A percentile compares a stretch with the other conserved stretches of the same genome.
phyloP scores from a whole-genome alignment of 2,329 filamentous ascomycete genomes.

The Chaetothyriales sp. region DNA sequence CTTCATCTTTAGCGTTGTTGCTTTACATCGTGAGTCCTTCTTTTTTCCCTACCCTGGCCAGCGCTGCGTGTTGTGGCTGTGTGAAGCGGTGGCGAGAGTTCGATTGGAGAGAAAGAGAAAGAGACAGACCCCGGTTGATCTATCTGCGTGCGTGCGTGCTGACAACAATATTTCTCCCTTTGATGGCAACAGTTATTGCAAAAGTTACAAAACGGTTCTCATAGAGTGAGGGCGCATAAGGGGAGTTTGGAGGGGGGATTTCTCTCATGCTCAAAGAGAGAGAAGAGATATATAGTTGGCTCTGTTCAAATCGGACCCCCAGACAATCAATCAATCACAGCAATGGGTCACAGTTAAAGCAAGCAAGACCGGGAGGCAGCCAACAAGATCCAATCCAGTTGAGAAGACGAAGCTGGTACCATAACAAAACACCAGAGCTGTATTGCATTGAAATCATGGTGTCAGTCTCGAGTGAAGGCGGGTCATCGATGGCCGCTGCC shows the following conservation, averaged over 20 bases:
- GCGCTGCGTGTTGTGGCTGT: background rate
- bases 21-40: slow-evolving; percentile 71
- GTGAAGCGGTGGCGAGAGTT: too few species aligned
- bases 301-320: too few species aligned
- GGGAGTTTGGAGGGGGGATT: background rate
- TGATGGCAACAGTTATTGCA: slow-evolving; percentile 56
- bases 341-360: too few species aligned
- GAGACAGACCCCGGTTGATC: too few species aligned
- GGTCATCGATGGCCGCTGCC: background rate
- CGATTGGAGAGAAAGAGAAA: too few species aligned
- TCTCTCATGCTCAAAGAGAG: background rate
- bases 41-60: background rate
- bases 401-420: too few species aligned
- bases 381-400: too few species aligned
- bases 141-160: slow-evolving; percentile 6
- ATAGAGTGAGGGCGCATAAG: slow-evolving; percentile 2
- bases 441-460: background rate
- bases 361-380: too few species aligned
- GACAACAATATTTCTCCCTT: slow-evolving; percentile 15
- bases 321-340: too few species aligned
- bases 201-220: slow-evolving; percentile 85
- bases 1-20: slow-evolving; percentile 98
- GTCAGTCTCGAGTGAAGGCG: background rate
- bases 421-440: too few species aligned
- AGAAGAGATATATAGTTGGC: too few species aligned